Evolutionary conservation across 2,329 filamentous ascomycete genomes (phyloP).

Genomic region (Cladosporium velox): DNA sequence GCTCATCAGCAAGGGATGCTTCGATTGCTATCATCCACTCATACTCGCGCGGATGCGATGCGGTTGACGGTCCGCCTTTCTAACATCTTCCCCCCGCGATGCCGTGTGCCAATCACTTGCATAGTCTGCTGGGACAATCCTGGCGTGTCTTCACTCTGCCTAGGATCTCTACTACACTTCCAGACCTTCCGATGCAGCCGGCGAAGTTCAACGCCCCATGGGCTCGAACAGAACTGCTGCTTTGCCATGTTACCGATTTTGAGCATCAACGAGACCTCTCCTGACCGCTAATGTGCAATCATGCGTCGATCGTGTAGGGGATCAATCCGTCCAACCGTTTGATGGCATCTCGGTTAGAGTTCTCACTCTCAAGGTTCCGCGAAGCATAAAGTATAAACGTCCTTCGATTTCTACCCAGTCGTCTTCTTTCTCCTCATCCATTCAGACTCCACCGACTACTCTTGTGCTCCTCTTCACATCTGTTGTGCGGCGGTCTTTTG

Average conservation of each 20-base stretch:
- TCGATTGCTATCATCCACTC: constrained; percentile 1
- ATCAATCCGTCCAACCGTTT: constrained; percentile 7
- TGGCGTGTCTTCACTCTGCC: neutral
- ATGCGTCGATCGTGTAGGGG: neutral
- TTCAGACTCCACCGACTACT: constrained; percentile 15
- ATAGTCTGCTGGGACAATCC: constrained; percentile 1
- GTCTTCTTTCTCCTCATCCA: constrained; percentile 16
- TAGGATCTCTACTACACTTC: neutral
- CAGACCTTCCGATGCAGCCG: neutral
- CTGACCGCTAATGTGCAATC: neutral
- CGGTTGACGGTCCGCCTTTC: neutral
- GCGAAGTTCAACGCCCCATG: constrained; percentile 5
- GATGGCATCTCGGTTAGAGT: constrained; percentile 6
- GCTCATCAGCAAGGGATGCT: constrained; percentile 10
- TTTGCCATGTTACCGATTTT: constrained; percentile 18
- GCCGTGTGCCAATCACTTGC: neutral
- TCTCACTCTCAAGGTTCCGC: neutral
- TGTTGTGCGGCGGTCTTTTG: constrained; percentile 18
- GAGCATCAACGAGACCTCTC: neutral
- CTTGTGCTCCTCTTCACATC: constrained; percentile 12
- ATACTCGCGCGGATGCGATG: constrained; percentile 1
- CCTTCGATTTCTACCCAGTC: constrained; percentile 14
- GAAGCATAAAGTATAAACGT: constrained; percentile 19
- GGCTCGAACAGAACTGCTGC: constrained; percentile 6
- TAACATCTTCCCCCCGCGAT: neutral